Evolutionary conservation across 2,329 filamentous ascomycete genomes (phyloP).

Genomic region (Claviceps lovelessii): DNA sequence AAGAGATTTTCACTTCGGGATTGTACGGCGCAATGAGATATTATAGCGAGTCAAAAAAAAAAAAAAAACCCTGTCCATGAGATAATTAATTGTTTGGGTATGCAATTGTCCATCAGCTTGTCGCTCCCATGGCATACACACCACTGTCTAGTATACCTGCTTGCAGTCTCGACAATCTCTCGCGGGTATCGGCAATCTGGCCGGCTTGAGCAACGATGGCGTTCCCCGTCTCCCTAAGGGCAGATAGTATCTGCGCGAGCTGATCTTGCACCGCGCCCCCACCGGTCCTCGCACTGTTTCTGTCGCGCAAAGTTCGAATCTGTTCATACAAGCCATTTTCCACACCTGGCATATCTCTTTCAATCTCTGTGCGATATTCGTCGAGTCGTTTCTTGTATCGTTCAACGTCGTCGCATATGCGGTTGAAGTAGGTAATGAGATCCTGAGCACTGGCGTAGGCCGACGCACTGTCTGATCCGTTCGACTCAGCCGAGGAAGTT

Average conservation of each 20-base stretch:
- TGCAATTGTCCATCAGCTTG: conserved; percentile 9
- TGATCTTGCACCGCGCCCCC: conserved; percentile 22
- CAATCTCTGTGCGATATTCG: conserved; percentile 31
- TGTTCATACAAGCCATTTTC: conserved; percentile 32
- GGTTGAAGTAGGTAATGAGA: conserved; percentile 31
- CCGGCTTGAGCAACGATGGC: conserved; percentile 28
- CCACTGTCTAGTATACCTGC: conserved; percentile 26
- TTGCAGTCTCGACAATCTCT: conserved; percentile 26
- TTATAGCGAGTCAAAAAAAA: neutral
- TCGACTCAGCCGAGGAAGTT: conserved; percentile 15
- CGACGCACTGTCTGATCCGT: conserved; percentile 19
- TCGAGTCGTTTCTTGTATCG: conserved; percentile 29
- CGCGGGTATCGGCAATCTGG: conserved; percentile 28
- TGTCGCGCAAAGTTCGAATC: conserved; percentile 23
- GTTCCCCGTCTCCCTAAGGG: conserved; percentile 25
- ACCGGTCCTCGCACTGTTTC: conserved; percentile 12
- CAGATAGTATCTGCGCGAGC: conserved; percentile 23
- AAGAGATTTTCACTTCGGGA: neutral
- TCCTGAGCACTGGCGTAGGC: conserved; percentile 26
- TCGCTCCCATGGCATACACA: conserved; percentile 20
- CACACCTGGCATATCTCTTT: conserved; percentile 33
- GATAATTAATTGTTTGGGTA: neutral
- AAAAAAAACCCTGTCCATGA: neutral
- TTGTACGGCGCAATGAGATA: neutral
- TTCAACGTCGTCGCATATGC: conserved; percentile 28